Base-by-base conservation (phyloP, 768 basidiomycete species). In the Amanita rimosa region DNA sequence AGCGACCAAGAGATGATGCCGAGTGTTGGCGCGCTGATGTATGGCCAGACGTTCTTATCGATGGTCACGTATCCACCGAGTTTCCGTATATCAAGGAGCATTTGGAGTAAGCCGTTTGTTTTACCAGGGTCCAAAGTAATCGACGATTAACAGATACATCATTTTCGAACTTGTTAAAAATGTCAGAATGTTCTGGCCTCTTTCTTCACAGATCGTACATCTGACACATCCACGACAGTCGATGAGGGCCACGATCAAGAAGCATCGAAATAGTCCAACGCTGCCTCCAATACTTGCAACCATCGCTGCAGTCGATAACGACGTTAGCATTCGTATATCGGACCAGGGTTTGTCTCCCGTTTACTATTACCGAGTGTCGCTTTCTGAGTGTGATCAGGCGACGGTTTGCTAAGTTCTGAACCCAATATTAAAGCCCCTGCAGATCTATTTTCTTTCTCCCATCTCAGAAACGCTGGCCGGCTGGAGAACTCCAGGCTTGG, bases 91-190 rank as follows among this genome's bases (percentile, higher is more conserved):
- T 94, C 53, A 75, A 76, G 36, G 89, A 93, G 60, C 89, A 93
- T 63, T 67, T 92, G 43, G 89, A 92, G 86, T 87, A 54, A 60
- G 78, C 61, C 11, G 1, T 16, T 36, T 17, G 22, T 16, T 39
- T 48, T 34, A 46, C 17, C 44, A 19, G 11, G 19, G 14, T 44
- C 42, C 14, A 17, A 14, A 33, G 45, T 52, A 52, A 16, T 52
- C 29, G 38, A 11, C 24, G 14, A 33, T 9, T 27, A 24, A 2
- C 56, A 86, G 84, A 62, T 94, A 93, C 60, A 85, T 93, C 44
- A 63, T 92, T 17, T 92, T 93, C 57, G 90, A 94, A 59, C 62
- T 93, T n/a, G 60, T 95, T 59, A 93, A 93, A 64, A 92, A 92
- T 60, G 88, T 88, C 56, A 55, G 81, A 2, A n/a, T n/a, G n/a